Evolutionary conservation across 2,329 filamentous ascomycete species (phyloP), one percentile per base, ranked within the genome.

Genomic region (Colletotrichum lupini): DNA sequence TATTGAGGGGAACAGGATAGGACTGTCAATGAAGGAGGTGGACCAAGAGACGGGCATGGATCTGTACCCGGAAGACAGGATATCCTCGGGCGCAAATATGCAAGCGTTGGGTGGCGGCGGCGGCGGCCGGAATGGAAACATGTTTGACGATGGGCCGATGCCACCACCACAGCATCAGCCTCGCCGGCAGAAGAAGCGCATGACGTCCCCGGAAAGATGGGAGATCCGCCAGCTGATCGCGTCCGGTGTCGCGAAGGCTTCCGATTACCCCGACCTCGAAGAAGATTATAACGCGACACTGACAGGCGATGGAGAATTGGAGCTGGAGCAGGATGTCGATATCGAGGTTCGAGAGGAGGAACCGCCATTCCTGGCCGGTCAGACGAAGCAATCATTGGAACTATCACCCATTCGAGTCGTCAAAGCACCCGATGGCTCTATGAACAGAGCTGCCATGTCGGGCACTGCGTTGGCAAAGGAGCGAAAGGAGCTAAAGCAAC

Each of bases 281-380:
- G 95, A 98, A 77, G 95, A 98, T 70, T 98, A 97, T 81, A 93
- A 98, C 75, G 93, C 94, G 19, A 95, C 95, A 0, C 85, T 98
- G 30, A 93, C 92, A 30, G 96, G 95, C 19, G 94, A 98, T 76
- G 94, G 92, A 19, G 92, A 94, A 66, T 92, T 98, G 82, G 95
- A 98, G 80, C 89, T 98, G 75, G 97, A 99, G 81, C 94, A 98
- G 82, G 97, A 99, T 79, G 91, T 99, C 5, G 97, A 99, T 78
- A 99, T 99, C 75, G 97, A 99, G 82, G 94, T 99, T 35, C 91
- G 93, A 76, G 97, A 99, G 75, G 97, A 99, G 78, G 97, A 99
- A 79, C 97, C 97, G 0, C 97, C 97, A 0, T 99, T 99, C 86
- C 83, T 99, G 75, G 94, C 94, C 19, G 97, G 97, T 5, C 97